Base-by-base conservation (phyloP, 2,329 filamentous ascomycete species). In the Arthrobotrys sinensis region DNA sequence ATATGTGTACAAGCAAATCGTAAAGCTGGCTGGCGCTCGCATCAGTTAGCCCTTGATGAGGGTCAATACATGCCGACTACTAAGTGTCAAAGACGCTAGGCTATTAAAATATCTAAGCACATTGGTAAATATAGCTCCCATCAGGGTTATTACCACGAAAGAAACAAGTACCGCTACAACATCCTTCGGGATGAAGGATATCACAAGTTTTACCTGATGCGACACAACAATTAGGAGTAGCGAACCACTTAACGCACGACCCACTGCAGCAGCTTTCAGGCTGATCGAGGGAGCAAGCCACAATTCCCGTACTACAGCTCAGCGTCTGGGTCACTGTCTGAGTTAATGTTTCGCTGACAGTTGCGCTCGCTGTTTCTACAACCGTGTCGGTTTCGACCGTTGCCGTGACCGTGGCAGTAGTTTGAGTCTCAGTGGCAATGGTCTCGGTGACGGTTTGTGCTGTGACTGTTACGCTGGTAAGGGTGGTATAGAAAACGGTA, bases 221-320 rank as follows among this genome's bases (percentile, higher is more conserved):
- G 0, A 43, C 36, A 11, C 55, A 60, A 12, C 36, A 43, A 19
- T 60, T 60, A 3, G 55, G 55, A 11, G 4, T 28, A 4, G 21
- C 1, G 19, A 69, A 69, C 7, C 7, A 69, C 28, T 69, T 45
- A n/a, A 69, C 52, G 28, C 66, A 69, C 14, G n/a, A 38, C 8
- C 66, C 66, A 7, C 14, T 48, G 40, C 66, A 69, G 14, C 66
- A 69, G 10, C 14, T 46, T 7, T 69, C 52, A 3, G 66, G 66
- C 12, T 5, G 32, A 14, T 21, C 40, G 38, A 69, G 66, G 4
- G 40, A 40, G 52, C 66, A 69, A 6, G 7, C 2, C 8, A n/a
- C 24, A 38, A 69, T 69, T 6, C 52, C 66, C 5, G 66, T 50
- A 10, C 4, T 36, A 24, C 66, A 69, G 0, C 40, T 40, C 7